These are phyloP conservation scores for Coemansia furcata DNA, from an alignment of 192 early-diverging fungal species.

Conservation along the genomic window DNA sequence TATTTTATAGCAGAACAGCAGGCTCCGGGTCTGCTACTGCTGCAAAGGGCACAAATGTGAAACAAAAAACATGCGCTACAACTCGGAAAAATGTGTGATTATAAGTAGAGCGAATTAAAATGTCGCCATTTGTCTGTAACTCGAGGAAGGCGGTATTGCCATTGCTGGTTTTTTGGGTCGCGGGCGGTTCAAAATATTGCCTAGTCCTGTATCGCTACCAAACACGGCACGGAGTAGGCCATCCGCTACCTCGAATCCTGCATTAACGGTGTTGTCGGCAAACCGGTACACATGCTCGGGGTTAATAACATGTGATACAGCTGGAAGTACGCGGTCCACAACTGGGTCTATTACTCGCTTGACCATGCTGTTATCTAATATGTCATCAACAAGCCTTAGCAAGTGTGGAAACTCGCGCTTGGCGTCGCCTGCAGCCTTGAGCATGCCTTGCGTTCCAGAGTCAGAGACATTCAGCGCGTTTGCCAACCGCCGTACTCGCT, in stretches of 20 bases:
- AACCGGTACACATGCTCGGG: constrained; percentile 48
- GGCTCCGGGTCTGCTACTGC: background rate
- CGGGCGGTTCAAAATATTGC: constrained; percentile 47
- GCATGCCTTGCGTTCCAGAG: constrained; percentile 47
- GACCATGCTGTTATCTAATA: constrained; percentile 40
- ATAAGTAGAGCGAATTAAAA: background rate
- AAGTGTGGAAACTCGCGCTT: constrained; percentile 52
- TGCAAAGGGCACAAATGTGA: background rate
- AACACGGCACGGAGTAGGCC: constrained; percentile 49
- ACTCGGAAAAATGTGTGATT: background rate
- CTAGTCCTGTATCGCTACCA: constrained; percentile 47
- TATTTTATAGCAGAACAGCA: background rate
- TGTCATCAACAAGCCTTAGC: constrained; percentile 45
- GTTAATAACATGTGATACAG: constrained; percentile 43
- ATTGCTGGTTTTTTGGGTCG: constrained; percentile 51
- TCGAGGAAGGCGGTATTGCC: constrained; percentile 22
- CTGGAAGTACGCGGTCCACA: constrained; percentile 47
- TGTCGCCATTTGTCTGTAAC: constrained; percentile 29
- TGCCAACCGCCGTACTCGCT: constrained; percentile 43
- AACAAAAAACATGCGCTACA: background rate
- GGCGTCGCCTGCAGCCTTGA: constrained; percentile 41
- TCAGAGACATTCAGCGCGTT: constrained; percentile 50
- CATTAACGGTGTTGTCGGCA: constrained; percentile 50
- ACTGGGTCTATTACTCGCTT: constrained; percentile 49
- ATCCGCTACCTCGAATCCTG: constrained; percentile 48